Percentiles rank a stretch among this genome's conserved stretches.
Conservation (phyloP, 768 basidiomycete species). For the Pleurotus cornucopiae region DNA sequence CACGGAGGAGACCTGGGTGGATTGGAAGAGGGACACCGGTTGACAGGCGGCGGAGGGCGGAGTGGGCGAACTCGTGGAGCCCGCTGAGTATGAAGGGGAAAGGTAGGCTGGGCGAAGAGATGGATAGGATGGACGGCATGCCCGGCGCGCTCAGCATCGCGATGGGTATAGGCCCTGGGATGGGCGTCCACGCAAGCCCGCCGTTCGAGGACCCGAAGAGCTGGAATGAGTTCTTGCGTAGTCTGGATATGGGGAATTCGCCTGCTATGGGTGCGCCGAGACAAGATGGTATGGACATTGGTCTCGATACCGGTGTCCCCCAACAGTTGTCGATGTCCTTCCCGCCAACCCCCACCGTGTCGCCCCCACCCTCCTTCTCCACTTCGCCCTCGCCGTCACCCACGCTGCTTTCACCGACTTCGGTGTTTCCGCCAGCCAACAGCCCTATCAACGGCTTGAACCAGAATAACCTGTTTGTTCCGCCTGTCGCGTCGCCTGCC, state of each 20-base stretch:
- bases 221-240: conserved; percentile 4
- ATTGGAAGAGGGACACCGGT: conserved; percentile 3
- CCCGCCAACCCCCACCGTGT: background rate
- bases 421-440: background rate
- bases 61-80: conserved; percentile 1
- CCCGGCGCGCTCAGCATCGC: background rate
- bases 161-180: background rate
- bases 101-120: background rate
- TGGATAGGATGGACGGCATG: conserved; percentile 6
- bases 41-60: background rate
- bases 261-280: background rate
- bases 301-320: background rate
- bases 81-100: background rate
- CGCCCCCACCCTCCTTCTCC: background rate
- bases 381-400: background rate
- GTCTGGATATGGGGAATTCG: background rate
- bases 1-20: background rate
- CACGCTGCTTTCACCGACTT: background rate
- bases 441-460: background rate
- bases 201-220: background rate
- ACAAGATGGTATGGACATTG: background rate
- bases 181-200: background rate
- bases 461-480: background rate
- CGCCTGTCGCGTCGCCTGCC: background rate
- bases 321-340: background rate